Percentiles rank a stretch among this genome's conserved stretches.
Evolutionary conservation across 176 grass and related monocot genomes (phyloP).

Genomic region (Rhipidocladum racemiflorum): DNA sequence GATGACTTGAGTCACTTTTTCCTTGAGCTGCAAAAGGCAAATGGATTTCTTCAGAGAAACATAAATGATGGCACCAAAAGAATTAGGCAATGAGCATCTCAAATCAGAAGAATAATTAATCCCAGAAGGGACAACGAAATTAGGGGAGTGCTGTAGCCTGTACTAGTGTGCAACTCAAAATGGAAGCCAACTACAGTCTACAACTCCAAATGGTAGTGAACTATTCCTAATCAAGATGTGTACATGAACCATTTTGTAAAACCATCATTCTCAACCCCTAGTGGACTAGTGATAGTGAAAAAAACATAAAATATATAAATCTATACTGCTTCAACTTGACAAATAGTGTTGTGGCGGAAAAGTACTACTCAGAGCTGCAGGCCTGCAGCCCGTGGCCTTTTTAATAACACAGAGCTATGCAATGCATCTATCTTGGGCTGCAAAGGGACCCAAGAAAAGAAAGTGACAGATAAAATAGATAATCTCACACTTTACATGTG

Average conservation of each 20-base stretch:
- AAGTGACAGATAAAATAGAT: constrained; percentile 16
- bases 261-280: not conserved
- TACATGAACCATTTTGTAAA: not conserved
- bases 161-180: not conserved
- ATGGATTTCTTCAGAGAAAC: constrained; percentile 4
- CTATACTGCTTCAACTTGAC: not conserved
- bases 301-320: not conserved
- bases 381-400: constrained; percentile 29
- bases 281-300: not conserved
- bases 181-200: not conserved
- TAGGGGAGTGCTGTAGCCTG: not conserved
- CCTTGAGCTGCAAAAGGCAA: constrained; percentile 62
- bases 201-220: not conserved
- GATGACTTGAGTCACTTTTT: constrained; percentile 59
- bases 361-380: constrained; percentile 8
- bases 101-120: not conserved
- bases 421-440: constrained; percentile 11
- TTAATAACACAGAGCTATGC: constrained; percentile 10
- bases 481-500: constrained; percentile 21
- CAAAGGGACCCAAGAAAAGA: constrained; percentile 25
- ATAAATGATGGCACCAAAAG: not conserved
- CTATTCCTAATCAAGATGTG: not conserved
- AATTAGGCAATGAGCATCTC: not conserved
- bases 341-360: not conserved
- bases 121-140: not conserved